A percentile compares a stretch with the other conserved stretches of the same genome.
Evolutionary conservation across 2,329 filamentous ascomycete genomes (phyloP).

Genomic region (Penicillium olsonii): DNA sequence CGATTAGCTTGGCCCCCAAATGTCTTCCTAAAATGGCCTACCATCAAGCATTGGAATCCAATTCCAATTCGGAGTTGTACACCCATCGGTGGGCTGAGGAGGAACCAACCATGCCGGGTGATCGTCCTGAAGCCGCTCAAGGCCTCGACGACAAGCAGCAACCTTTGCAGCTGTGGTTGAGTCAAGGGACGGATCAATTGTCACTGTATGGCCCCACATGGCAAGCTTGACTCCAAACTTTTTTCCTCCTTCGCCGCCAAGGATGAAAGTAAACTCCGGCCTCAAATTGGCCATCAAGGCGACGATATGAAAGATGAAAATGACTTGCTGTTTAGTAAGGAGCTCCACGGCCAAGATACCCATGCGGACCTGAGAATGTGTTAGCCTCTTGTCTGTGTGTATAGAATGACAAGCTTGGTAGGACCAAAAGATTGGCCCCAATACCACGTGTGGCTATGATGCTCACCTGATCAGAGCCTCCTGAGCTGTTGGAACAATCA

Average conservation of each 20-base stretch:
- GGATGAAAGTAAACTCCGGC: slow-evolving; percentile 28
- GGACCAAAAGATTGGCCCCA: background rate
- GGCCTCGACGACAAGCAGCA: slow-evolving; percentile 28
- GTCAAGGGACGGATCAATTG: slow-evolving; percentile 9
- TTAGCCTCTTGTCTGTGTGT: slow-evolving; percentile 1
- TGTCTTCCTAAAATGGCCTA: slow-evolving; percentile 7
- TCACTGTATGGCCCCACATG: slow-evolving; percentile 32
- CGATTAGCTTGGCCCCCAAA: background rate
- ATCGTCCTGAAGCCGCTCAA: slow-evolving; percentile 25
- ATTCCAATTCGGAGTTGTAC: slow-evolving; percentile 22
- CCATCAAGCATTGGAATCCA: slow-evolving; percentile 33
- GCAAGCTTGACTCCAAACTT: slow-evolving; percentile 26
- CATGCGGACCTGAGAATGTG: slow-evolving; percentile 4
- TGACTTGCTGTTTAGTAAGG: slow-evolving; percentile 19
- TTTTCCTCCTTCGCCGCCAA: slow-evolving; percentile 11
- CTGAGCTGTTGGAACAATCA: background rate
- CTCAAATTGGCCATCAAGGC: slow-evolving; percentile 25
- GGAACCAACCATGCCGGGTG: slow-evolving; percentile 32
- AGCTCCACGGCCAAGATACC: slow-evolving; percentile 7
- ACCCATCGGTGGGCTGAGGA: slow-evolving; percentile 22
- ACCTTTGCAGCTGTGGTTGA: slow-evolving; percentile 24
- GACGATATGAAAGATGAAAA: slow-evolving; percentile 38
- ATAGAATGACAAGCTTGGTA: background rate
- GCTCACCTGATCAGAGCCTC: background rate
- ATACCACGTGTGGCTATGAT: background rate